phyloP scores from a whole-genome alignment of 2,329 filamentous ascomycete genomes.

The Bipolaris zeicola region DNA sequence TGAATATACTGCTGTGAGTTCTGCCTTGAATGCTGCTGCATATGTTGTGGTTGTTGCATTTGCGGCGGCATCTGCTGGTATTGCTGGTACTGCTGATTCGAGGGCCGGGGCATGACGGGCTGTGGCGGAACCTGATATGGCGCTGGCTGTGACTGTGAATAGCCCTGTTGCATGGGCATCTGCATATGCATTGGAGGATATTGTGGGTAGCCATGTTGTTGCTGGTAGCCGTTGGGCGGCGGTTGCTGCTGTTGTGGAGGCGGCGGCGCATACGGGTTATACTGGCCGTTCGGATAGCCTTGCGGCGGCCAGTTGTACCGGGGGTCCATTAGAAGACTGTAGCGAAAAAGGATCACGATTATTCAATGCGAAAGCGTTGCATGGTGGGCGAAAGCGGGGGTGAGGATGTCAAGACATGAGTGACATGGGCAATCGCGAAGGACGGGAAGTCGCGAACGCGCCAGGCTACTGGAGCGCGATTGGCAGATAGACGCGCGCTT shows the following conservation, averaged over 20 bases:
- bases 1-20: conserved; percentile 4
- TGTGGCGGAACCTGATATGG: conserved; percentile 18
- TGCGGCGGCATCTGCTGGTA: conserved; percentile 29
- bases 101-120: conserved; percentile 19
- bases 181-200: conserved; percentile 12
- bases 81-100: conserved; percentile 35
- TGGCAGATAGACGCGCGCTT: conserved; percentile 24
- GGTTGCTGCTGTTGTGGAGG: conserved; percentile 34
- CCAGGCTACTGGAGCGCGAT: conserved; percentile 15
- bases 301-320: conserved; percentile 44
- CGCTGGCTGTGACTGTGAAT: conserved; percentile 29
- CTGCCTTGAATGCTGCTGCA: conserved; percentile 26
- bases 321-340: conserved; percentile 31
- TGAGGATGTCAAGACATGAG: conserved; percentile 12
- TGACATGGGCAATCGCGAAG: conserved; percentile 21
- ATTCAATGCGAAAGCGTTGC: conserved; percentile 18
- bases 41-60: conserved; percentile 19
- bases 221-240: conserved; percentile 33
- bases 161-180: conserved; percentile 4
- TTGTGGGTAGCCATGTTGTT: conserved; percentile 32
- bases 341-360: conserved; percentile 19
- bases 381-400: conserved; percentile 25
- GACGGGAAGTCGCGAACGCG: conserved; percentile 12
- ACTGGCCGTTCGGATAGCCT: conserved; percentile 37
- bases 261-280: conserved; percentile 35